Percentiles rank a stretch among this genome's conserved stretches.
These are phyloP conservation scores for Cordyceps militaris DNA, from an alignment of 2,329 filamentous ascomycete genomes.

Conservation along the genomic window DNA sequence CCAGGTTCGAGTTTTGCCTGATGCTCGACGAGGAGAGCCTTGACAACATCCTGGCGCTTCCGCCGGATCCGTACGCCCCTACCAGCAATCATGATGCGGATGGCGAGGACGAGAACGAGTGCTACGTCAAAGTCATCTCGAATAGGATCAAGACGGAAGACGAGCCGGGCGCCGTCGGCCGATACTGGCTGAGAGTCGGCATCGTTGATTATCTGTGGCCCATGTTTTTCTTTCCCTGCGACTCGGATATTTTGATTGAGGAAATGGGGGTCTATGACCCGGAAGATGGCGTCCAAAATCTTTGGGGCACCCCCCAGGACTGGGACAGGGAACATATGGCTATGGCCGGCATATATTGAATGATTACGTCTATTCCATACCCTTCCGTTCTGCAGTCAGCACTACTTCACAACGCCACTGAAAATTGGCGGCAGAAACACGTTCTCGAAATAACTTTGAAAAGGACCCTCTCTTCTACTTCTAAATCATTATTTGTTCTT, in stretches of 20 bases:
- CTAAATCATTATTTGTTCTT: too few relatives aligned
- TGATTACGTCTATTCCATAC: not conserved
- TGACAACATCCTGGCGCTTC: constrained; percentile 18
- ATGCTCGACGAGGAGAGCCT: constrained; percentile 20
- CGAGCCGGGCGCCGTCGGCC: constrained; percentile 3
- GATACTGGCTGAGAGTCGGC: constrained; percentile 15
- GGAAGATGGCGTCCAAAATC: constrained; percentile 15
- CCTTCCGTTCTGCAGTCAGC: too few relatives aligned
- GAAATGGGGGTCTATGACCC: constrained; percentile 15
- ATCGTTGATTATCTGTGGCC: constrained; percentile 15
- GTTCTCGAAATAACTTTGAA: too few relatives aligned
- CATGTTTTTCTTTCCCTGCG: constrained; percentile 14
- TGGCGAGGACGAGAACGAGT: not conserved
- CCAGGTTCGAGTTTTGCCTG: constrained; percentile 17
- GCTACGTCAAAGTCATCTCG: constrained; percentile 17
- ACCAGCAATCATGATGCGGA: not conserved
- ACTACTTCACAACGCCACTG: too few relatives aligned
- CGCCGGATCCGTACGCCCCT: constrained; percentile 14
- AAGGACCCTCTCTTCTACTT: too few relatives aligned
- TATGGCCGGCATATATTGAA: not conserved
- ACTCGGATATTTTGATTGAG: constrained; percentile 15
- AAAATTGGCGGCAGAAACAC: too few relatives aligned
- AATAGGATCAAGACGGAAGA: constrained; percentile 12
- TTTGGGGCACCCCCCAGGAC: constrained; percentile 12
- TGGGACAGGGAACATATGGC: not conserved